These are phyloP conservation scores for Penicillium angulare DNA, from an alignment of 495 filamentous ascomycete species.

Conservation along the genomic window DNA sequence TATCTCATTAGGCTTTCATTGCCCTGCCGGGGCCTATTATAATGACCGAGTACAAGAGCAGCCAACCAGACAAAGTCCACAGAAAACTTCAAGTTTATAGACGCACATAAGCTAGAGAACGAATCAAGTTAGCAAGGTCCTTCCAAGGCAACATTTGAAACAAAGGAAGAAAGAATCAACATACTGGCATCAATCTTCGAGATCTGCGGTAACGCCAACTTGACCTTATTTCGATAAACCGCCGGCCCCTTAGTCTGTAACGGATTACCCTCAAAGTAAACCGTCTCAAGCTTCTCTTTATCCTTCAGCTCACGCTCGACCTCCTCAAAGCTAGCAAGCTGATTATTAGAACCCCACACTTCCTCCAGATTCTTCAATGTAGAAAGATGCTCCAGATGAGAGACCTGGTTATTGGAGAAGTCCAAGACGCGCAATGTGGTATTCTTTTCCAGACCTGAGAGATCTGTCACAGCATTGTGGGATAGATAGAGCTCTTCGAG, in stretches of 20 bases:
- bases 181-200: constrained; percentile 96
- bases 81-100: constrained; percentile 2
- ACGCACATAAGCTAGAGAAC: constrained; percentile 31
- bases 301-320: constrained; percentile 76
- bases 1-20: constrained; percentile 5
- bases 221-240: constrained; percentile 90
- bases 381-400: constrained; percentile 67
- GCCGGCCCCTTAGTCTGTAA: constrained; percentile 71
- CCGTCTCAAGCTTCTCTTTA: constrained; percentile 79
- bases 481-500: constrained; percentile 97
- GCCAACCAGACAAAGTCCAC: background rate
- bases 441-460: constrained; percentile 73
- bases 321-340: constrained; percentile 74
- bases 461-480: constrained; percentile 84
- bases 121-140: background rate
- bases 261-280: constrained; percentile 97
- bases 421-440: constrained; percentile 74
- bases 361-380: constrained; percentile 75
- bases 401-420: constrained; percentile 85
- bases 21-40: background rate
- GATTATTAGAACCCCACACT: constrained; percentile 91
- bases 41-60: background rate
- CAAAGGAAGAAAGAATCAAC: constrained; percentile 34
- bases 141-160: background rate
- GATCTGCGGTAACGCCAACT: constrained; percentile 81